Conservation (phyloP, 2,329 filamentous ascomycete species). For the Aspergillus versicolor region DNA sequence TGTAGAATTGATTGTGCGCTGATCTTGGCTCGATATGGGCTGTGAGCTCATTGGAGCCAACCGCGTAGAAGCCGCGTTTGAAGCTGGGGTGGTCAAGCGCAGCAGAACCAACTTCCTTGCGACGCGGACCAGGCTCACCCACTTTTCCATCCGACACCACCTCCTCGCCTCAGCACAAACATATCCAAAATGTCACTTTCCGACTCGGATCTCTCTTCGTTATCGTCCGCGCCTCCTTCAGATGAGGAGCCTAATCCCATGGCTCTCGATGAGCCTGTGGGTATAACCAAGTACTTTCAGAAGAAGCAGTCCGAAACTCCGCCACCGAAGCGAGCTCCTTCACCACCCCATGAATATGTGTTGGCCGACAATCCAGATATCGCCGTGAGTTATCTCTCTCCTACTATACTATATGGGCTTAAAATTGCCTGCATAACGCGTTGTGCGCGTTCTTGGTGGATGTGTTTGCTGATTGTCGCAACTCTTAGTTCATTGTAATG, state of each 20-base stretch:
- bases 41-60: conserved; percentile 25
- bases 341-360: conserved; percentile 85
- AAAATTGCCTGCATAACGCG: conserved; percentile 23
- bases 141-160: conserved; percentile 17
- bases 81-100: conserved; percentile 25
- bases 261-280: conserved; percentile 41
- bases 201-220: conserved; percentile 57
- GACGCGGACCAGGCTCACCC: conserved; percentile 21
- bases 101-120: conserved; percentile 27
- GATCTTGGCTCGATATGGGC: conserved; percentile 24
- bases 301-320: conserved; percentile 53
- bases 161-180: conserved; percentile 28
- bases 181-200: conserved; percentile 47
- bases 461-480: conserved; percentile 37
- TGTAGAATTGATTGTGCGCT: conserved; percentile 15
- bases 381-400: conserved; percentile 65
- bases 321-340: conserved; percentile 77
- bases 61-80: conserved; percentile 36
- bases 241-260: conserved; percentile 55
- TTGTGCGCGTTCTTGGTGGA: conserved; percentile 25
- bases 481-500: conserved; percentile 87
- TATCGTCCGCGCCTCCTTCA: conserved; percentile 59
- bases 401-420: conserved; percentile 37
- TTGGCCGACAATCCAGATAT: conserved; percentile 89
- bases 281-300: conserved; percentile 48